Evolutionary conservation across 2,329 filamentous ascomycete species (phyloP), one percentile per base, ranked within the genome.

Genomic region (Magnaporthales sp.): DNA sequence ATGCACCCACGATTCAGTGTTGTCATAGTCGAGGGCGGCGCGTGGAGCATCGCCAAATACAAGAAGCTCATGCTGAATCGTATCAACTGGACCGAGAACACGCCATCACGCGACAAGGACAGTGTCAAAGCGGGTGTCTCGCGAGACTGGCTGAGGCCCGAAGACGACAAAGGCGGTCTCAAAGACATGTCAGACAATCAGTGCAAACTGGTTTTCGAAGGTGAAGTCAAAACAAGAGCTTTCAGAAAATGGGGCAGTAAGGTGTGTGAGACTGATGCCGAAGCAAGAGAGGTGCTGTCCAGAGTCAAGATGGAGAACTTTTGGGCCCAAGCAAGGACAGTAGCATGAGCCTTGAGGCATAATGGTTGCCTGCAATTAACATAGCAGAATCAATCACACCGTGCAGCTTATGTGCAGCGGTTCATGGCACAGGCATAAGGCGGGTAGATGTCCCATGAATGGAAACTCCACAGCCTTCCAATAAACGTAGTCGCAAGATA

Each of bases 61-160:
- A 92, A 91, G 76, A 97, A 97, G 76, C 83, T 99, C 31, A 93
- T 99, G 91, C 82, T 96, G 60, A 89, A 94, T 71, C 92, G 95
- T 63, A 93, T 98, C 73, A 90, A 96, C 76, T 99, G 96, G 95
- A 91, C 90, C 2, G 93, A 98, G 75, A 97, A 96, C 72, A 85
- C 87, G 0, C 88, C 88, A 2, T 89, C 93, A 0, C 83, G 83
- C 54, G 80, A 87, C 58, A 83, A 83, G 64, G 83, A 88, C 68
- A 84, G 83, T 51, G 29, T 27, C 1, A 89, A 88, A 67, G 82
- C 84, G 67, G 86, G 85, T 67, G 84, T 85, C 1, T 82, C 88
- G 62, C 87, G 88, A 22, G 82, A 89, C 61, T 97, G 93, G 92
- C 81, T 97, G 63, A 86, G 89, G 68, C 88, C 91, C 1, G 86